These are phyloP conservation scores for Stagonosporopsis rhizophila DNA, from an alignment of 2,329 filamentous ascomycete species.

Conservation along the genomic window DNA sequence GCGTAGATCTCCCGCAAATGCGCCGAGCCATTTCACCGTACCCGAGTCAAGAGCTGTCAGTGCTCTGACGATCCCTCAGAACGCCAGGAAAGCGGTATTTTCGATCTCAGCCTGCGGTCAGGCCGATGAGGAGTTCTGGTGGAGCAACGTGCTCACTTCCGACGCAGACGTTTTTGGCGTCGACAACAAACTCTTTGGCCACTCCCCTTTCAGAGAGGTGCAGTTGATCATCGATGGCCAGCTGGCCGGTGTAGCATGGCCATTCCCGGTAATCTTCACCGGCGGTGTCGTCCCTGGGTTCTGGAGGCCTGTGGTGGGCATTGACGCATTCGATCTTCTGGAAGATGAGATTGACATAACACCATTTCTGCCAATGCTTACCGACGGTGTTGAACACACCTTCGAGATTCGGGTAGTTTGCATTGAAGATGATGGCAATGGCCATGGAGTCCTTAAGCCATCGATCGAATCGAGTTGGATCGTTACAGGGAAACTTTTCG, in stretches of 20 bases:
- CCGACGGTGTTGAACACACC: conserved; percentile 68
- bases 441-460: conserved; percentile 58
- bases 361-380: conserved; percentile 74
- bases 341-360: conserved; percentile 86
- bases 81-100: conserved; percentile 73
- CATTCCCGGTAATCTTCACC: conserved; percentile 82
- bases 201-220: conserved; percentile 78
- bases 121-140: conserved; percentile 83
- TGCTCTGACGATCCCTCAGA: conserved; percentile 68
- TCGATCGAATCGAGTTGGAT: conserved; percentile 74
- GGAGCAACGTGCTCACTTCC: conserved; percentile 74
- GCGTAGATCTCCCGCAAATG: conserved; percentile 56
- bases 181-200: conserved; percentile 67
- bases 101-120: conserved; percentile 81
- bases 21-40: conserved; percentile 71
- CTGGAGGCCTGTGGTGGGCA: conserved; percentile 79
- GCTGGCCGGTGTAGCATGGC: conserved; percentile 79
- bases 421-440: conserved; percentile 63
- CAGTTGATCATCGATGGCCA: conserved; percentile 76
- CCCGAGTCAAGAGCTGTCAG: conserved; percentile 68
- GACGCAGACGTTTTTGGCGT: conserved; percentile 65
- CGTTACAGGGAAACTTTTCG: conserved; percentile 78
- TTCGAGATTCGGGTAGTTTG: conserved; percentile 74
- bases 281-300: conserved; percentile 79
- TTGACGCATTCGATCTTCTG: conserved; percentile 78